Evolutionary conservation across 1,284 basidiomycete species (phyloP), one percentile per base, ranked within the genome.

Genomic region (Cystobasidium slooffiae): DNA sequence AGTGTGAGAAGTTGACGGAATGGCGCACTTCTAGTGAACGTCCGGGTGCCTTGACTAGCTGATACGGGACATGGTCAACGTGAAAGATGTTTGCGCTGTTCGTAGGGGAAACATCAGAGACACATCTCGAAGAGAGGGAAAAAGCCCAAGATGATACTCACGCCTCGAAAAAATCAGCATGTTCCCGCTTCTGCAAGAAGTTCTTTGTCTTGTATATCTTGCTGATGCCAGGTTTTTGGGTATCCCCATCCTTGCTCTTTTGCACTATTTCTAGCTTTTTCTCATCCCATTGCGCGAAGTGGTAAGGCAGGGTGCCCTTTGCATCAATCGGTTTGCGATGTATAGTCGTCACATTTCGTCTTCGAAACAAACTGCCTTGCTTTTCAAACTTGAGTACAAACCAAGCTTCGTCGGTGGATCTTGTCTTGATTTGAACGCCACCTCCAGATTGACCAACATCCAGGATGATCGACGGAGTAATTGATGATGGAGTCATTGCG

Each of bases 301-400:
- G 64, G 24, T 66, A 22, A 6, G 64, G 64, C 18, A 66, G 24
- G 18, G 51, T 43, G 14, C 64, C 64, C 22, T 66, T 66, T 22
- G 24, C 31, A 22, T 66, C 51, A 39, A 52, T 37, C 2, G 64
- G 64, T 18, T 22, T 49, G 14, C 64, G 64, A 53, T 66, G 64
- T 52, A 66, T 52, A 18, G 64, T 66, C 7, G 61, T 63, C n/a
- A 63, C 61, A 24, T 22, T 46, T 10, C 46, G 61, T 20, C 41
- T 20, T 20, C 16, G n/a, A 41, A 46, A 14, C 6, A 49, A 16
- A 31, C 53, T 24, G 12, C 56, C 56, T 59, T 59, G 16, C 39
- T 59, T 59, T 59, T 66, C 64, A 47, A 46, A 47, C n/a, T 66
- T 66, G 20, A 66, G 37, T 7, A 66, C 64, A 41, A 52, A 66